Evolutionary conservation across 139 green algal species (phyloP).

Genomic region (Pleodorina starrii): DNA sequence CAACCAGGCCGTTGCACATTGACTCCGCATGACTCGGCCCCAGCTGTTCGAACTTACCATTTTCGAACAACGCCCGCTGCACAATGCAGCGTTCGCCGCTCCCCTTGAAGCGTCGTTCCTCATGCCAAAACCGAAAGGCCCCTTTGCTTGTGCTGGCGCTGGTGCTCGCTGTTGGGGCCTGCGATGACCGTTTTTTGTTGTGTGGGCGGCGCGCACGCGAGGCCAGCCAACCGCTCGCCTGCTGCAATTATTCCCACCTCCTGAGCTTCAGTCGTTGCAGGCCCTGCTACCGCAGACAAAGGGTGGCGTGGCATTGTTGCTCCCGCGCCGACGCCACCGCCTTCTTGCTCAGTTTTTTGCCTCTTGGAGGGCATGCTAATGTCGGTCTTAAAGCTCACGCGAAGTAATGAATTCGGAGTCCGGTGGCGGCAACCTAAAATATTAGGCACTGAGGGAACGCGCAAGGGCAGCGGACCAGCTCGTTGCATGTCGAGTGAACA

Average conservation of each 20-base stretch:
- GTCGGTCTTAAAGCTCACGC: not conserved
- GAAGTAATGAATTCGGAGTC: not conserved
- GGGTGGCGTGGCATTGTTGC: conserved; percentile 24
- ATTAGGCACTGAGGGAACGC: not conserved
- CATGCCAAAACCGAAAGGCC: conserved; percentile 70
- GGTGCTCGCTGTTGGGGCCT: not conserved
- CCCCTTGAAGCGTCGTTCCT: conserved; percentile 74
- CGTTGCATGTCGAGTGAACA: conserved; percentile 9
- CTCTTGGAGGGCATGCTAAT: conserved; percentile 4
- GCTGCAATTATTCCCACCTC: not conserved
- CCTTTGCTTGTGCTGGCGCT: conserved; percentile 33
- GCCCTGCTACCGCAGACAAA: not conserved
- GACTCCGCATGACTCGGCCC: too few relatives aligned
- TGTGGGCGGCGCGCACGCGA: not conserved
- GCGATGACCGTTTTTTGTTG: not conserved
- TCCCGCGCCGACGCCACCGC: not conserved
- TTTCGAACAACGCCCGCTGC: conserved; percentile 63
- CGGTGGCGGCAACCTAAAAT: not conserved
- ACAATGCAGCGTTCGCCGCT: conserved; percentile 66
- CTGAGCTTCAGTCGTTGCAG: not conserved
- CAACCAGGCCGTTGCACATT: too few relatives aligned
- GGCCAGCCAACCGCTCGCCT: not conserved
- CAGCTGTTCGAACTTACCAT: too few relatives aligned
- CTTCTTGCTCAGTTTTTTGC: conserved; percentile 6
- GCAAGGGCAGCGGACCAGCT: not conserved